phyloP scores from a whole-genome alignment of 192 early-diverging fungal genomes.

The Linnemannia schmuckeri region DNA sequence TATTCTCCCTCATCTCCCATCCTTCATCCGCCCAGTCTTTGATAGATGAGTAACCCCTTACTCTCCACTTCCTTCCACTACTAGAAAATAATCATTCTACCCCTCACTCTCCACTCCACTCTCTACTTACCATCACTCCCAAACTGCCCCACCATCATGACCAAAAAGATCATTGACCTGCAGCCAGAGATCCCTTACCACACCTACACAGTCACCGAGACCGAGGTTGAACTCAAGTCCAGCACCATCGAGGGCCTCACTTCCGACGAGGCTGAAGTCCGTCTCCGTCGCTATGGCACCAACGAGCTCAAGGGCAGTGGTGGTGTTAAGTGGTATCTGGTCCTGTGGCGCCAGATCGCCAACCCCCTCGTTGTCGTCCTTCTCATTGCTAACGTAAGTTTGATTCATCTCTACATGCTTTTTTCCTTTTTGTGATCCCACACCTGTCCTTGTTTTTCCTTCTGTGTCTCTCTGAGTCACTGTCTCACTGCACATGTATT shows the following conservation, averaged over 20 bases:
- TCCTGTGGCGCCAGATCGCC: constrained; percentile 72
- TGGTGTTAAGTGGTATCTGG: constrained; percentile 69
- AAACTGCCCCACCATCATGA: neutral
- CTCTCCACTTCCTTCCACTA: neutral
- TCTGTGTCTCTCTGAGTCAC: no score
- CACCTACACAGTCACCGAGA: constrained; percentile 5
- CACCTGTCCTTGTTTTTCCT: neutral
- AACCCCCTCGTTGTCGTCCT: constrained; percentile 78
- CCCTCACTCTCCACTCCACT: neutral
- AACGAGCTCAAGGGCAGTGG: constrained; percentile 79
- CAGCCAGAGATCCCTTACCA: constrained; percentile 19
- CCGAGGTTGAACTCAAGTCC: neutral
- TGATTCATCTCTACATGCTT: neutral
- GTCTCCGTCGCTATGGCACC: constrained; percentile 48
- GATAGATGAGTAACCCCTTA: neutral
- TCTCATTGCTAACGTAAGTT: constrained; percentile 64
- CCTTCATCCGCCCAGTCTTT: neutral
- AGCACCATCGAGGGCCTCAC: constrained; percentile 15
- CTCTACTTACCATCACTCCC: neutral
- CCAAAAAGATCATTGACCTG: constrained; percentile 10
- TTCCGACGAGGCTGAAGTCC: constrained; percentile 3
- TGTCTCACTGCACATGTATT: neutral
- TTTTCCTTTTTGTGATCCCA: neutral
- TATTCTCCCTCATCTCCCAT: neutral
- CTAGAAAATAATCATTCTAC: constrained; percentile 4